Percentiles rank a stretch among this genome's conserved stretches.
Conservation (phyloP, 202 grass and related monocot species). For the Thinopyrum obtusiflorum region DNA sequence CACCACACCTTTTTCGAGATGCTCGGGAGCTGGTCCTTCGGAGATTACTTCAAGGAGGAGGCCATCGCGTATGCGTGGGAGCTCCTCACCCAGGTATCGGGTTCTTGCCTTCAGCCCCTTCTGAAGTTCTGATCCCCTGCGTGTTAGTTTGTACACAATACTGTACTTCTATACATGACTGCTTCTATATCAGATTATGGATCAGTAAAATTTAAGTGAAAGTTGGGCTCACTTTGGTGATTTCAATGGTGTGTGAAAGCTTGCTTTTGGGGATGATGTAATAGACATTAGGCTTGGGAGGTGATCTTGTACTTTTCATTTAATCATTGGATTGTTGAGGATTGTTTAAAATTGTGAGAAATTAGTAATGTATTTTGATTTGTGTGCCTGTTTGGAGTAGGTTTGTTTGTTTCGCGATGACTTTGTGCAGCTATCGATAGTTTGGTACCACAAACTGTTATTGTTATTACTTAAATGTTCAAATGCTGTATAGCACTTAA, state of each 20-base stretch:
- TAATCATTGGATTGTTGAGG: background rate
- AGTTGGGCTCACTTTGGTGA: background rate
- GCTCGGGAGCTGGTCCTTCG: slow-evolving; percentile 92
- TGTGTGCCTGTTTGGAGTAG: background rate
- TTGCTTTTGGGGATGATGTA: background rate
- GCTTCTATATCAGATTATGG: background rate
- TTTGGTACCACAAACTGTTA: background rate
- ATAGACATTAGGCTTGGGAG: background rate
- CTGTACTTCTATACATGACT: no score
- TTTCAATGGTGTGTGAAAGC: background rate
- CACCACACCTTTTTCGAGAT: slow-evolving; percentile 98
- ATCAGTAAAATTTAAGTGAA: background rate
- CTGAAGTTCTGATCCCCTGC: background rate
- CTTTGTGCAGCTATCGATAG: background rate
- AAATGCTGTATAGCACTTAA: no score
- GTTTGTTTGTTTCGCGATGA: background rate
- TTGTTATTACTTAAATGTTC: background rate
- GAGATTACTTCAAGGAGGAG: slow-evolving; percentile 82
- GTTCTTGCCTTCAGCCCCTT: background rate
- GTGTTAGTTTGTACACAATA: background rate
- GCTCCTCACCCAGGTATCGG: slow-evolving; percentile 66
- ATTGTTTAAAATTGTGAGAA: background rate
- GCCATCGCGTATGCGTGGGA: slow-evolving; percentile 88
- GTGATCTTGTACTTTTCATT: background rate
- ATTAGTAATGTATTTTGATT: background rate